These are phyloP conservation scores for Colletotrichum cuscutae DNA, from an alignment of 2,329 filamentous ascomycete genomes.

Conservation along the genomic window DNA sequence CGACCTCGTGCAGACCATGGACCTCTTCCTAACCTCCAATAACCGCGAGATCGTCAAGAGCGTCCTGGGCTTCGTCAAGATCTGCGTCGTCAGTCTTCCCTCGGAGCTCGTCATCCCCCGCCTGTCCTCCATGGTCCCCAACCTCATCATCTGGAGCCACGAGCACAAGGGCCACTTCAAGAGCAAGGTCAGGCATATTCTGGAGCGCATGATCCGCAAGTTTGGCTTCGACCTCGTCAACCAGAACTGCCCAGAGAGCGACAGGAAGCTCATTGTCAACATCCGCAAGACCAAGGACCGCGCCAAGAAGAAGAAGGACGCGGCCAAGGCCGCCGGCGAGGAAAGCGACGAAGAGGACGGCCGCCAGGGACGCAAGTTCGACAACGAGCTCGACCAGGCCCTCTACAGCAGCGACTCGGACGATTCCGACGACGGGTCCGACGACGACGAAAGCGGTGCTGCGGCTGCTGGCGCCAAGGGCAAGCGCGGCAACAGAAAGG, in stretches of 20 bases:
- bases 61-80: constrained; percentile 95
- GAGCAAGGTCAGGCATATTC: constrained; percentile 96
- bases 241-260: constrained; percentile 82
- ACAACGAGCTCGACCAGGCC: constrained; percentile 96
- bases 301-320: constrained; percentile 88
- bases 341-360: constrained; percentile 66
- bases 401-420: constrained; percentile 84
- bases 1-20: constrained; percentile 93
- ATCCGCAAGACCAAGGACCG: constrained; percentile 96
- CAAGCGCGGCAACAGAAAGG: constrained; percentile 65
- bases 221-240: constrained; percentile 88
- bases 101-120: constrained; percentile 81
- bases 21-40: constrained; percentile 94
- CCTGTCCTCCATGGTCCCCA: constrained; percentile 82
- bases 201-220: constrained; percentile 91
- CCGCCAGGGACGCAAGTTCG: constrained; percentile 73
- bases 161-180: constrained; percentile 99
- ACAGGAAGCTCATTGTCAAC: constrained; percentile 90
- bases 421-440: constrained; percentile 69
- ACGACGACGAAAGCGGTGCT: constrained; percentile 55
- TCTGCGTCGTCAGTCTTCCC: constrained; percentile 88
- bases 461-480: constrained; percentile 47
- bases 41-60: constrained; percentile 97
- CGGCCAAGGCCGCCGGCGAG: constrained; percentile 65
- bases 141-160: constrained; percentile 94